phyloP scores from a whole-genome alignment of 1,139 yeast genomes.

The Trichomonascaceae sp. region DNA sequence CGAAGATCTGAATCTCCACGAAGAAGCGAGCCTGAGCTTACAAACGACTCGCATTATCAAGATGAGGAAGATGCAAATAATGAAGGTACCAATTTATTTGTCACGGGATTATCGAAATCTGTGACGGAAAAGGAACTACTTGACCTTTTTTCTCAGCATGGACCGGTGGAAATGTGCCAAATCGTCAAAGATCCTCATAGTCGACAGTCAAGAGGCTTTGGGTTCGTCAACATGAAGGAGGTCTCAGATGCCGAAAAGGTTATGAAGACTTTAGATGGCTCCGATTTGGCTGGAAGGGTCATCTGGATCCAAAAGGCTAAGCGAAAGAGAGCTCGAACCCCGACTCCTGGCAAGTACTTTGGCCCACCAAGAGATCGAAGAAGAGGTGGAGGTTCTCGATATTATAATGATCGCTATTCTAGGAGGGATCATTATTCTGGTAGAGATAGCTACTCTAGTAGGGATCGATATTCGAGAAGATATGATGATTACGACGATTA shows the following conservation, averaged over 20 bases:
- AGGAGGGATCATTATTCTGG: conserved; percentile 2
- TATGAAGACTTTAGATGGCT: conserved; percentile 29
- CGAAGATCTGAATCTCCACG: conserved; percentile 22
- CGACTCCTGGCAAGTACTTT: conserved; percentile 38
- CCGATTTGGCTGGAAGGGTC: conserved; percentile 29
- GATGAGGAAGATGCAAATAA: conserved; percentile 27
- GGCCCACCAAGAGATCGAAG: conserved; percentile 35
- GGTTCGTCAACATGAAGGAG: conserved; percentile 34
- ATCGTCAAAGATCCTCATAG: conserved; percentile 37
- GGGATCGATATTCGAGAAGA: conserved; percentile 9
- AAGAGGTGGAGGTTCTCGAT: conserved; percentile 19
- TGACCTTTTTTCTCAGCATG: conserved; percentile 32
- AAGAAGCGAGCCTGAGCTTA: conserved; percentile 13
- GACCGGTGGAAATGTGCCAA: conserved; percentile 32
- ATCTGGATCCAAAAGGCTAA: conserved; percentile 34
- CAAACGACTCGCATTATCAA: conserved; percentile 8
- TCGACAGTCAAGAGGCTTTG: conserved; percentile 36
- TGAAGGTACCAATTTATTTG: conserved; percentile 36
- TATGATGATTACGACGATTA: conserved; percentile 27
- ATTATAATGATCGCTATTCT: conserved; percentile 17
- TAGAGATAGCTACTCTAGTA: background rate
- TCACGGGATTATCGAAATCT: conserved; percentile 33
- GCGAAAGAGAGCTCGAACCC: conserved; percentile 36
- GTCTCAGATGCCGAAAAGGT: conserved; percentile 33
- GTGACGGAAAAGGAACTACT: conserved; percentile 31